Percentiles rank a stretch among this genome's conserved stretches.
Conservation (phyloP, 2,329 filamentous ascomycete genomes). For the Sporothrix pseudoabietina region DNA sequence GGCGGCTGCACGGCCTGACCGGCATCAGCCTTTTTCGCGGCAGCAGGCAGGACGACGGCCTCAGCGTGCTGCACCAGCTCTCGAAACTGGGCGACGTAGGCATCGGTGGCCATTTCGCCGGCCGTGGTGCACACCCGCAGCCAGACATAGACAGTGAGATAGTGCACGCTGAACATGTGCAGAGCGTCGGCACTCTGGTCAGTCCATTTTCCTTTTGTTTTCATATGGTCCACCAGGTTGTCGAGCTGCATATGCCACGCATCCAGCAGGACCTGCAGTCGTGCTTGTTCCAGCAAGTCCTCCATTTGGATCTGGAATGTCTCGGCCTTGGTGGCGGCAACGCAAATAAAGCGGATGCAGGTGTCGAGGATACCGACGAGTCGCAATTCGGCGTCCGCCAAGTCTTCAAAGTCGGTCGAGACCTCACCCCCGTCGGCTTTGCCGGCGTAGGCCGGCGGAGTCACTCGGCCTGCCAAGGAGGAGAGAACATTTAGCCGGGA, state of each 20-base stretch:
- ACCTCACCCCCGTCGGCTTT: neutral
- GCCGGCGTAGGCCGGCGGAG: neutral
- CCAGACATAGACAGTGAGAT: constrained; percentile 13
- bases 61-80: constrained; percentile 4
- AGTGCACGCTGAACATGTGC: neutral
- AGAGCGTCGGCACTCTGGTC: neutral
- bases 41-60: neutral
- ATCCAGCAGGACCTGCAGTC: neutral
- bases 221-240: neutral
- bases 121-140: constrained; percentile 10
- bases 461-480: neutral
- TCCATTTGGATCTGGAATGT: constrained; percentile 2
- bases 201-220: neutral
- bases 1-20: neutral
- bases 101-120: neutral
- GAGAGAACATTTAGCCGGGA: constrained; percentile 8
- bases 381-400: neutral
- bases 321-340: neutral
- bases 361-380: neutral
- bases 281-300: neutral
- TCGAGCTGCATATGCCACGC: neutral
- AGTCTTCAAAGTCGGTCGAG: neutral
- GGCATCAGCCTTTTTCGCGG: neutral
- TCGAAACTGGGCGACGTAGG: neutral
- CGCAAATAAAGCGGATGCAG: neutral